Evolutionary conservation across 2,329 filamentous ascomycete species (phyloP).

Genomic region (Acarospora socialis): DNA sequence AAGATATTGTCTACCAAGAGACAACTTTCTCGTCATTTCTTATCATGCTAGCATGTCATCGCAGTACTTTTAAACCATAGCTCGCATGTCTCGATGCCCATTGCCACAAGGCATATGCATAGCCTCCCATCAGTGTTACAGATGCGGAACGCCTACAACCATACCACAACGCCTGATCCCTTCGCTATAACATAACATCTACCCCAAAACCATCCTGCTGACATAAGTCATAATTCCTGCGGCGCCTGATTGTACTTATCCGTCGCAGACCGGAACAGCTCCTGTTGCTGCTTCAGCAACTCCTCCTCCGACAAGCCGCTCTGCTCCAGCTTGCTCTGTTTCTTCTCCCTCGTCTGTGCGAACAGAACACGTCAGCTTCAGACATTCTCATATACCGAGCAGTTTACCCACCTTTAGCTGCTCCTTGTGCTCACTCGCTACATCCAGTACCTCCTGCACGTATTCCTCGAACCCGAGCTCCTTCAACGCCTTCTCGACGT

Average conservation of each 20-base stretch:
- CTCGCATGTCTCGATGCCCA: too few relatives aligned
- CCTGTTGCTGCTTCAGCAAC: conserved; percentile 73
- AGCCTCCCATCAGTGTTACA: too few relatives aligned
- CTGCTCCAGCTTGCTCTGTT: conserved; percentile 91
- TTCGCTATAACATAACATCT: too few relatives aligned
- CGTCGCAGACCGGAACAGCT: conserved; percentile 73
- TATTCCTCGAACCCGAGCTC: conserved; percentile 90
- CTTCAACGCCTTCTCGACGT: conserved; percentile 88
- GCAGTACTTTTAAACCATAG: too few relatives aligned
- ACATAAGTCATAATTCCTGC: too few relatives aligned
- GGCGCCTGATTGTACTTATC: conserved; percentile 57
- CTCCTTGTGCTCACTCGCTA: conserved; percentile 84
- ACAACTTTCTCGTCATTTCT: too few relatives aligned
- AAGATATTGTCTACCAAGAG: too few relatives aligned
- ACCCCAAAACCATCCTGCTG: too few relatives aligned
- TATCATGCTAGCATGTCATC: too few relatives aligned
- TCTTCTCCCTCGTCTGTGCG: conserved; percentile 76
- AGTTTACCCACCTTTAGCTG: conserved; percentile 61
- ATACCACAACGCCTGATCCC: too few relatives aligned
- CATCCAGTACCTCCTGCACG: conserved; percentile 71
- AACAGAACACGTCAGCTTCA: conserved; percentile 3
- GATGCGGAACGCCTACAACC: too few relatives aligned
- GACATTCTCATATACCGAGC: conserved; percentile 7
- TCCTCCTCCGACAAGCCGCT: conserved; percentile 87
- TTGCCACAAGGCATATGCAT: too few relatives aligned